Conservation (phyloP, 805 yeast species). For the Priceomyces castillae region DNA sequence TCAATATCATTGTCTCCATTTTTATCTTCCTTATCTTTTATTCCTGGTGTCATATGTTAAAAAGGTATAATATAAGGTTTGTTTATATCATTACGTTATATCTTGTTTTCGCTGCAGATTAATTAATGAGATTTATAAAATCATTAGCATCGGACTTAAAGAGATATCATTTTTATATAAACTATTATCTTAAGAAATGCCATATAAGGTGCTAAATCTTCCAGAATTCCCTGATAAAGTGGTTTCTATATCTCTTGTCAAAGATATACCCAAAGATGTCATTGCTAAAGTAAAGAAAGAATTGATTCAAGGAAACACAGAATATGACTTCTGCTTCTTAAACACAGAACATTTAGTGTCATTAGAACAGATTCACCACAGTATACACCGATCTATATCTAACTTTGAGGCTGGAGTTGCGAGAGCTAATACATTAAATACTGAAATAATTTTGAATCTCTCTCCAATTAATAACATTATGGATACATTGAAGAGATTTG, state of each 20-base stretch:
- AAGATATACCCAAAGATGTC: conserved; percentile 39
- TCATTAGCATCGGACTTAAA: not conserved
- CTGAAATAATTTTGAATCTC: conserved; percentile 67
- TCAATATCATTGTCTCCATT: not conserved
- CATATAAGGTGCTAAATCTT: conserved; percentile 14
- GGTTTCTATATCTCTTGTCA: conserved; percentile 44
- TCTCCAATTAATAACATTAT: conserved; percentile 69
- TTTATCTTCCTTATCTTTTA: not conserved
- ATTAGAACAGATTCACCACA: conserved; percentile 58
- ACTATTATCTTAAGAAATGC: conserved; percentile 2
- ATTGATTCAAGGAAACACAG: conserved; percentile 43
- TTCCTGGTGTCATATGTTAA: not conserved
- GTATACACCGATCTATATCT: conserved; percentile 57
- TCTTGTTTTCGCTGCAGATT: not conserved
- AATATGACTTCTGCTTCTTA: conserved; percentile 62
- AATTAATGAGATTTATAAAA: not conserved
- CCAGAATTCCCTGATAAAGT: conserved; percentile 47
- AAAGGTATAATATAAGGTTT: too few relatives aligned
- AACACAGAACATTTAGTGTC: conserved; percentile 59
- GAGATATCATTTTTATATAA: not conserved
- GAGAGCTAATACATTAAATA: conserved; percentile 64
- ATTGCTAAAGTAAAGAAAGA: conserved; percentile 42
- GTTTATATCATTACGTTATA: not conserved
- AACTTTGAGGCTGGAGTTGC: conserved; percentile 48
- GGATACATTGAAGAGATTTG: conserved; percentile 71